Percentiles rank a stretch among this genome's conserved stretches.
These are phyloP conservation scores for Fusarium musae DNA, from an alignment of 2,329 filamentous ascomycete species.

Conservation along the genomic window DNA sequence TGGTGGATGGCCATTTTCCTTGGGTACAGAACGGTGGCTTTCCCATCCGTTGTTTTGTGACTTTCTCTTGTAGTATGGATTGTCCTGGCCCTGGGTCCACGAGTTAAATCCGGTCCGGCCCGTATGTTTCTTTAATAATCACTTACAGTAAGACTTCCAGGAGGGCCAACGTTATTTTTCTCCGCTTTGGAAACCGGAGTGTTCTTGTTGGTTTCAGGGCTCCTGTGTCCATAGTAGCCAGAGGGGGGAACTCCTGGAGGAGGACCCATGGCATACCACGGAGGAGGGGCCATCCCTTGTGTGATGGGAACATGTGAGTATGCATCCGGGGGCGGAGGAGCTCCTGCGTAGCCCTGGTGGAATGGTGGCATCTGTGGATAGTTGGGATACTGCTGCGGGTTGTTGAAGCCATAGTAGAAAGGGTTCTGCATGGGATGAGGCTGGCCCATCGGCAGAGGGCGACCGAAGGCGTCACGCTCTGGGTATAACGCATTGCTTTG, in stretches of 20 bases:
- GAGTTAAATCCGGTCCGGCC: conserved; percentile 13
- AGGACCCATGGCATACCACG: conserved; percentile 38
- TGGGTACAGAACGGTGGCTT: conserved; percentile 28
- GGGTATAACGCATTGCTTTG: conserved; percentile 59
- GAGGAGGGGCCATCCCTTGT: conserved; percentile 43
- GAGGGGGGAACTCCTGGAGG: conserved; percentile 28
- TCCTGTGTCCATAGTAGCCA: conserved; percentile 13
- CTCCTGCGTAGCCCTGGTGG: conserved; percentile 10
- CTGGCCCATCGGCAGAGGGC: conserved; percentile 54
- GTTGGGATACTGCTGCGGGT: conserved; percentile 33
- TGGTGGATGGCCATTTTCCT: conserved; percentile 1
- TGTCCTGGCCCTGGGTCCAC: conserved; percentile 26
- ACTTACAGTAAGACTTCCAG: conserved; percentile 33
- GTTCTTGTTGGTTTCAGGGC: conserved; percentile 9
- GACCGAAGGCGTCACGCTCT: conserved; percentile 45
- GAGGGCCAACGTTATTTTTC: conserved; percentile 48
- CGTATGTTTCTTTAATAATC: background rate
- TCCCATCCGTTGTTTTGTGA: conserved; percentile 35
- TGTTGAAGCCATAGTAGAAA: conserved; percentile 54
- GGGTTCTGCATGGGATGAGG: conserved; percentile 57
- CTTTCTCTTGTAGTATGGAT: conserved; percentile 43
- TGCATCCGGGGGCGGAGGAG: conserved; percentile 24
- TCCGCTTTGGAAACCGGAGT: conserved; percentile 31
- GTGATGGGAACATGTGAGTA: conserved; percentile 47
- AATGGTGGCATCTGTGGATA: conserved; percentile 35